These are phyloP conservation scores for Psilocybe cyanescens DNA, from an alignment of 768 basidiomycete species.

Conservation along the genomic window DNA sequence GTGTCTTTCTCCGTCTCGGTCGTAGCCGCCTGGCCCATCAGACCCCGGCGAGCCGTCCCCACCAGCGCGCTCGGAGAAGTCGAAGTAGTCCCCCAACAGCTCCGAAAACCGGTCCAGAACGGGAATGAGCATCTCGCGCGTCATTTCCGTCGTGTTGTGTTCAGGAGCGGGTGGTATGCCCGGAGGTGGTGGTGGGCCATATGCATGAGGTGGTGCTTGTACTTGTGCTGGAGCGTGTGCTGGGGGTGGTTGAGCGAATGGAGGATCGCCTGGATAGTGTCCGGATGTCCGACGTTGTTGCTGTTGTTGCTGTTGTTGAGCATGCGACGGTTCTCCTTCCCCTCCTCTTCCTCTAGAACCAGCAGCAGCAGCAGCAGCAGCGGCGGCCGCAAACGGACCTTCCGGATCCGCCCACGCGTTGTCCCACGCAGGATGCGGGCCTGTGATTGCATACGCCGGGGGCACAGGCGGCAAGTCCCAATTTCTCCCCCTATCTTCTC, in stretches of 20 bases:
- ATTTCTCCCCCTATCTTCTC: background rate
- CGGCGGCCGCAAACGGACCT: background rate
- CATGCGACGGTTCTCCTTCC: background rate
- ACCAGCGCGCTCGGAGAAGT: background rate
- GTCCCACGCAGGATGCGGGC: background rate
- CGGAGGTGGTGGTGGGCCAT: background rate
- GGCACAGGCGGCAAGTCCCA: background rate
- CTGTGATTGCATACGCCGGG: background rate
- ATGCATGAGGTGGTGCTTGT: background rate
- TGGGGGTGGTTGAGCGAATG: background rate
- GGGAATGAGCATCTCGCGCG: conserved; percentile 42
- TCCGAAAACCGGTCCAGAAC: conserved; percentile 57
- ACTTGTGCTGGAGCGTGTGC: background rate
- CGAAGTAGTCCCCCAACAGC: conserved; percentile 48
- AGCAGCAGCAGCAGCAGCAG: background rate
- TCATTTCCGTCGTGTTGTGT: conserved; percentile 44
- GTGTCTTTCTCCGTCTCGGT: background rate
- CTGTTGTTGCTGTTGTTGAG: background rate
- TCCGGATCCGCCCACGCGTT: background rate
- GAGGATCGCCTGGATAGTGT: background rate
- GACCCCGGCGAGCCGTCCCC: background rate
- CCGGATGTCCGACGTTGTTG: background rate
- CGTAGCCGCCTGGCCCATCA: background rate
- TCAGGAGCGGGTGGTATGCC: conserved; percentile 1
- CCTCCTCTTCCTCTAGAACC: no score